Evolutionary conservation across 1,284 basidiomycete genomes (phyloP), one percentile per base, ranked within the genome.

Genomic region (Ganoderma meredithae): DNA sequence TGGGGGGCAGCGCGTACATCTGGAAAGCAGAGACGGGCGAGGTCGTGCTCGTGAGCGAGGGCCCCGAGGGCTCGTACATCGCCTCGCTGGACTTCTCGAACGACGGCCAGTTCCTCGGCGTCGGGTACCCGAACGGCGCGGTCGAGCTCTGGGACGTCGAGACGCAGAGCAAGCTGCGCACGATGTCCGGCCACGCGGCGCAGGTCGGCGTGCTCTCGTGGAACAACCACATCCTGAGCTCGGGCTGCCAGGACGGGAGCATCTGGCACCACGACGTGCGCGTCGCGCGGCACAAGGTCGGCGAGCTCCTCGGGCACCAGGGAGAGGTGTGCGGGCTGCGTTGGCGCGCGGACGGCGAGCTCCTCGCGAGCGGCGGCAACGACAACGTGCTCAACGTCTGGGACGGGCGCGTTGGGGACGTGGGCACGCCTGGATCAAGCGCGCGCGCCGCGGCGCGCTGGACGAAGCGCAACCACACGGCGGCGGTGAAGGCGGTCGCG

Each of bases 91-190:
- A 93, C 71, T 98, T 97, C 83, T 95, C 95, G 15, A 89, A 88
- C 27, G 95, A 98, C 76, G 97, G 96, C 0, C 86, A 88, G 19
- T 96, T 94, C 81, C 86, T 99, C 15, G 96, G 94, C 3, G 84
- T 99, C 36, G 97, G 97, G 0, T 83, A 92, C 33, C 94, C 95
- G 4, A 88, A 86, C 0, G 97, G 97, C 0, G 90, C 93, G 22
- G 93, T 99, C 40, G 96, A 98, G 81, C 88, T 99, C n/a, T 99
- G 97, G 95, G 97, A 99, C 76, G 89, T 94, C 0, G 93, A 95
- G 75, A 85, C 88, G 0, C 88, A 89, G 6, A 89, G 89, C 76
- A 94, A 94, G 74, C 83, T 99, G 69, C 87, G 97, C 8, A 96
- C 94, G 17, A 98, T 98, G 96, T 75, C 78, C 1, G 95, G 95